Base-by-base conservation (phyloP, 495 filamentous ascomycete species). In the Wilcoxina mikolae region DNA sequence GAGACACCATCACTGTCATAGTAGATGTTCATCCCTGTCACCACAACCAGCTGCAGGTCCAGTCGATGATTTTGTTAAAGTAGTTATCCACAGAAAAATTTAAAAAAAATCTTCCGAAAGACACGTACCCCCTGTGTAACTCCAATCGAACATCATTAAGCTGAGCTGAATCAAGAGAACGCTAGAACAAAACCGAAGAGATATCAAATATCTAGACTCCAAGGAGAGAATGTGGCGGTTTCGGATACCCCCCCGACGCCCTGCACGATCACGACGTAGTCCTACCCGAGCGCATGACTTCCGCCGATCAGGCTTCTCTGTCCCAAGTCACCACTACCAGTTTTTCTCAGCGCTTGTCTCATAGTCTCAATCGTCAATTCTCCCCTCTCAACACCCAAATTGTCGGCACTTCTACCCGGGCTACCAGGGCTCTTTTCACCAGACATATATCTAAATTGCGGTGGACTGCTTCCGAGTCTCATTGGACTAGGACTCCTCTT, bases 331-430 rank as follows among this genome's bases (percentile, higher is more conserved):
- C 84, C 82, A 68, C 84, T 90, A 9, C 78, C 83, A 3, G 85
- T 91, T 68, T 83, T 80, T 67, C 81, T 71, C 67, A 90, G 72
- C 20, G 88, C 86, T 69, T 94, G 86, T 46, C 79, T 74, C 87
- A 95, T 91, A 7, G 87, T 94, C 71, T 95, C 86, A 54, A 95
- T 80, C 25, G 78, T 82, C 33, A 94, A 68, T 58, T 93, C 87
- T 0, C 84, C 83, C 25, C 72, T 76, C 43, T 60, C 61, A 49
- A 57, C 56, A 4, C 48, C 39, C 20, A 28, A 7, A 9, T 24
- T 7, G 7, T 49, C 45, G 9, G 23, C 45, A 4, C 45, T 20
- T 4, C 39, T 43, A 10, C 17, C 39, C 10, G 39, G 39, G 17
- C 39, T 43, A 4, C 39, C 17, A 4, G 39, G 39, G 7, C 7